Conservation (phyloP, 106 monocot genomes). For the Posidonia australis region DNA sequence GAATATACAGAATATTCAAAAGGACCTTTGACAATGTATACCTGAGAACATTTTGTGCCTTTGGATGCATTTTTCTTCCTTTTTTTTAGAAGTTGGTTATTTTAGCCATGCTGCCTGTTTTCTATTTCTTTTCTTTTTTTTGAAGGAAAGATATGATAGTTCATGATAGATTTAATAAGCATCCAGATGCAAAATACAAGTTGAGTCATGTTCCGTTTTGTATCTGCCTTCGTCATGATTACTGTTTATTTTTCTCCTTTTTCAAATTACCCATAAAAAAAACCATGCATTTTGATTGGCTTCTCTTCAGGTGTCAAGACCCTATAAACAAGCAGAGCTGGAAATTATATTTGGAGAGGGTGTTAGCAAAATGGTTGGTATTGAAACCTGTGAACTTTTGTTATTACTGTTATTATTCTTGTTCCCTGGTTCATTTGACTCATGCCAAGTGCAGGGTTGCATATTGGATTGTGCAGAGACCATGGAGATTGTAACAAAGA, state of each 20-base stretch:
- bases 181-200: no score
- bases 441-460: constrained; percentile 51
- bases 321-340: constrained; percentile 97
- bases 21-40: no score
- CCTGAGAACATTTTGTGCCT: no score
- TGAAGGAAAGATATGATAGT: no score
- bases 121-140: no score
- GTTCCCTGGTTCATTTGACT: constrained; percentile 3
- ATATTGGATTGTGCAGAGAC: constrained; percentile 91
- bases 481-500: constrained; percentile 36
- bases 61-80: no score
- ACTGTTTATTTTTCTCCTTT: not conserved
- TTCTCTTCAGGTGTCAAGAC: constrained; percentile 71
- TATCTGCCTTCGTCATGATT: no score
- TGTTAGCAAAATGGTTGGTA: constrained; percentile 66
- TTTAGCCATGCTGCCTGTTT: no score
- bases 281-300: not conserved
- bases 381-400: not conserved
- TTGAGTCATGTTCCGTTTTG: no score
- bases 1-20: no score
- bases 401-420: not conserved
- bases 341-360: constrained; percentile 98
- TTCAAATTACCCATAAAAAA: not conserved
- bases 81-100: no score
- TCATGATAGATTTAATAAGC: no score